Percentiles rank a stretch among this genome's conserved stretches.
These are phyloP conservation scores for Phlyctochytrium arcticum DNA, from an alignment of 192 early-diverging fungal genomes.

Conservation along the genomic window DNA sequence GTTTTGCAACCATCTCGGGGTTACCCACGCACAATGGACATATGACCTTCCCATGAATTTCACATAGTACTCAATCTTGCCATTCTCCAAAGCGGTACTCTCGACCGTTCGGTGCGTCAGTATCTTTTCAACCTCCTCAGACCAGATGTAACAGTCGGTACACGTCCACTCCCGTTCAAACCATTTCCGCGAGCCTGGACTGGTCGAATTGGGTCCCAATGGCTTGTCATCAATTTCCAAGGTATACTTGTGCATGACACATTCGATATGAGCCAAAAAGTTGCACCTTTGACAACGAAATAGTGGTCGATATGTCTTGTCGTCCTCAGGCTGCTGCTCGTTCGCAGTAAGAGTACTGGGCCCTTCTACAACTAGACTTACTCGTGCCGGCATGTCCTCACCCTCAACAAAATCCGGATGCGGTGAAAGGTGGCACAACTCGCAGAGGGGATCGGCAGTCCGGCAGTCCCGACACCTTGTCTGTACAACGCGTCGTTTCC, in stretches of 20 bases:
- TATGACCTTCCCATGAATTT: constrained; percentile 36
- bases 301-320: not conserved
- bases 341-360: too few relatives aligned
- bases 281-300: constrained; percentile 28
- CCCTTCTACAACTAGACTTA: too few relatives aligned
- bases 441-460: constrained; percentile 1
- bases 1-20: constrained; percentile 37
- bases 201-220: not conserved
- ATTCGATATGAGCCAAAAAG: constrained; percentile 14
- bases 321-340: not conserved
- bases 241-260: constrained; percentile 13
- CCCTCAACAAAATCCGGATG: not conserved
- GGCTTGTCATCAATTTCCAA: constrained; percentile 5
- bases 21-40: constrained; percentile 41
- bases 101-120: constrained; percentile 4
- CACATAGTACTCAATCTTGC: constrained; percentile 35
- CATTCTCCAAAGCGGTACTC: not conserved
- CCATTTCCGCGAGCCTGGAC: not conserved
- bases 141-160: constrained; percentile 37
- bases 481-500: too few relatives aligned
- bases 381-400: not conserved
- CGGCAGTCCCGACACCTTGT: not conserved
- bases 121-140: constrained; percentile 24
- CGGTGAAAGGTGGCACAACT: not conserved
- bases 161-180: constrained; percentile 30